Evolutionary conservation across 495 filamentous ascomycete genomes (phyloP).

Genomic region (Neurospora cerealis): DNA sequence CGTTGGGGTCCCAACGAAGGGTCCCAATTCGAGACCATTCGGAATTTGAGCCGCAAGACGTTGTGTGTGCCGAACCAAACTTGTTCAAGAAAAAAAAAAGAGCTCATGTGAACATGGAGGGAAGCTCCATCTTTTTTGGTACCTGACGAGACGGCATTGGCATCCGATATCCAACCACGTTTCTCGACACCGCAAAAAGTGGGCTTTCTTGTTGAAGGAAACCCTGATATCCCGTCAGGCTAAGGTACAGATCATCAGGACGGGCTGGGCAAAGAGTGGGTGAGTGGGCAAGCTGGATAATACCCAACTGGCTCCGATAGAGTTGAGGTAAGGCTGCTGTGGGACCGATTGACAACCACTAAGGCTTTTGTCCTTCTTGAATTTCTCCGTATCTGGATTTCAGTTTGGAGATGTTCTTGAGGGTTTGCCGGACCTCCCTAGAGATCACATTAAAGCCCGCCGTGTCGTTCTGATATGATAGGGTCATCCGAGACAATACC

Average conservation of each 20-base stretch:
- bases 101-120: neutral
- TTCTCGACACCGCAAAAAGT: neutral
- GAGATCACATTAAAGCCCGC: neutral
- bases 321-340: neutral
- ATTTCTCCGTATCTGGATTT: neutral
- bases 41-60: neutral
- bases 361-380: neutral
- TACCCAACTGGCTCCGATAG: neutral
- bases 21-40: neutral
- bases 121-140: neutral
- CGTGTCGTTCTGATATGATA: too few species aligned
- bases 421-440: neutral
- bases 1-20: neutral
- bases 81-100: neutral
- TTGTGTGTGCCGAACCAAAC: neutral
- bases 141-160: neutral
- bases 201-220: neutral
- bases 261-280: neutral
- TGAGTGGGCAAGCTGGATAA: neutral
- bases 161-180: neutral
- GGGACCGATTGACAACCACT: neutral
- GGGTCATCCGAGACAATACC: too few species aligned
- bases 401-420: neutral
- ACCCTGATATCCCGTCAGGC: neutral
- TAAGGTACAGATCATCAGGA: neutral